phyloP scores from a whole-genome alignment of 2,329 filamentous ascomycete genomes.

The Trichoderma harzianum region DNA sequence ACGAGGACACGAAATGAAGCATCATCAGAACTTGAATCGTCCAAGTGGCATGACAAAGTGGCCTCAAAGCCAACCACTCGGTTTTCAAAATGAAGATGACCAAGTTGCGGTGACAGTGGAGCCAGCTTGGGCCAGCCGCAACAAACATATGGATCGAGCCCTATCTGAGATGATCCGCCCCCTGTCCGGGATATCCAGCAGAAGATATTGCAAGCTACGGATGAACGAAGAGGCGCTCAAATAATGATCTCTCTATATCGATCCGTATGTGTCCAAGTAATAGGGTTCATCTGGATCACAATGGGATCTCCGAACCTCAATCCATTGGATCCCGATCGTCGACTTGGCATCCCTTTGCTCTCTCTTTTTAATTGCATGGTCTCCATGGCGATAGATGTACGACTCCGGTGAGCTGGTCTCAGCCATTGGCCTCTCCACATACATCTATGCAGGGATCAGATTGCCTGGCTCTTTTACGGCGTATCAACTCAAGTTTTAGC shows the following conservation, averaged over 20 bases:
- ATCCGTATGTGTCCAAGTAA: background rate
- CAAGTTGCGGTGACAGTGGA: background rate
- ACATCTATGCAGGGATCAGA: background rate
- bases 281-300: background rate
- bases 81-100: background rate
- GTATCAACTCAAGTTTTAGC: background rate
- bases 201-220: background rate
- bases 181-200: background rate
- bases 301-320: background rate
- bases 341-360: background rate
- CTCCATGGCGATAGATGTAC: background rate
- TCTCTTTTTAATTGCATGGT: background rate
- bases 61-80: background rate
- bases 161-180: background rate
- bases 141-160: background rate
- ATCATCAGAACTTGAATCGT: background rate
- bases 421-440: background rate
- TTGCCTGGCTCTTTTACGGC: background rate
- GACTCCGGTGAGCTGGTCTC: background rate
- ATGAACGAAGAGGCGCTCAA: background rate
- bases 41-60: background rate
- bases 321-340: background rate
- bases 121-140: background rate
- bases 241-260: background rate
- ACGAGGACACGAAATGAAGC: background rate